Percentiles rank a stretch among this genome's conserved stretches.
Conservation (phyloP, 495 filamentous ascomycete species). For the Neurospora sp. region DNA sequence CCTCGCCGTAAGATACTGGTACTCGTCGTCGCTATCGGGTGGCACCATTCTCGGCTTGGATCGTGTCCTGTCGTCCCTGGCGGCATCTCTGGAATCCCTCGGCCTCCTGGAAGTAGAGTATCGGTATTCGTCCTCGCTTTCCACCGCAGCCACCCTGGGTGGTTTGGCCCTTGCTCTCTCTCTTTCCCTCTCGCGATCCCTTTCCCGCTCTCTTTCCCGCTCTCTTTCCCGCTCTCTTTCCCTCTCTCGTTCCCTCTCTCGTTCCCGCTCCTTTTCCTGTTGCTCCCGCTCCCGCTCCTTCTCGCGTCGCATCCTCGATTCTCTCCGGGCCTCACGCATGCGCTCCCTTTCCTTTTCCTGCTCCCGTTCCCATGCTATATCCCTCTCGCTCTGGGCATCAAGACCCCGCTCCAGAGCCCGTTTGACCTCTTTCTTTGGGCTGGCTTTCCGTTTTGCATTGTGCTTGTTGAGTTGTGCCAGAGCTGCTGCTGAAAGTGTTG, state of each 20-base stretch:
- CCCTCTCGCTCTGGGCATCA: conserved; percentile 10
- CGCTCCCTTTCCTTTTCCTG: conserved; percentile 17
- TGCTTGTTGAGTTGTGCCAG: conserved; percentile 52
- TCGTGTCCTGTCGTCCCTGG: background rate
- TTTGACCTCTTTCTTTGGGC: background rate
- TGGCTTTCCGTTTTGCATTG: conserved; percentile 29
- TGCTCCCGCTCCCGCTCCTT: conserved; percentile 14
- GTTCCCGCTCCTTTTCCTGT: conserved; percentile 23
- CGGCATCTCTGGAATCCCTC: background rate
- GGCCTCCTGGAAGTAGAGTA: conserved; percentile 1
- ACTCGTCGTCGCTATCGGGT: conserved; percentile 19
- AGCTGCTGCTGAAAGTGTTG: conserved; percentile 43
- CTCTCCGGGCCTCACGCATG: conserved; percentile 11
- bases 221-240: conserved; percentile 10
- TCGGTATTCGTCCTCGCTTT: conserved; percentile 19
- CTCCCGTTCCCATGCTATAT: conserved; percentile 21
- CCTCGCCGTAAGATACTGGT: conserved; percentile 5
- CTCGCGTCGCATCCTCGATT: conserved; percentile 1
- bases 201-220: background rate
- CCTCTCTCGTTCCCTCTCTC: conserved; percentile 23
- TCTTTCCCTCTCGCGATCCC: conserved; percentile 2
- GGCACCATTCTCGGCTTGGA: conserved; percentile 15
- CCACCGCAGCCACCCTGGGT: conserved; percentile 3
- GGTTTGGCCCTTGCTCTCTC: background rate
- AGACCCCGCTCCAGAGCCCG: background rate